Base-by-base conservation (phyloP, 768 basidiomycete species). In the Sporobolomyces roseus region DNA sequence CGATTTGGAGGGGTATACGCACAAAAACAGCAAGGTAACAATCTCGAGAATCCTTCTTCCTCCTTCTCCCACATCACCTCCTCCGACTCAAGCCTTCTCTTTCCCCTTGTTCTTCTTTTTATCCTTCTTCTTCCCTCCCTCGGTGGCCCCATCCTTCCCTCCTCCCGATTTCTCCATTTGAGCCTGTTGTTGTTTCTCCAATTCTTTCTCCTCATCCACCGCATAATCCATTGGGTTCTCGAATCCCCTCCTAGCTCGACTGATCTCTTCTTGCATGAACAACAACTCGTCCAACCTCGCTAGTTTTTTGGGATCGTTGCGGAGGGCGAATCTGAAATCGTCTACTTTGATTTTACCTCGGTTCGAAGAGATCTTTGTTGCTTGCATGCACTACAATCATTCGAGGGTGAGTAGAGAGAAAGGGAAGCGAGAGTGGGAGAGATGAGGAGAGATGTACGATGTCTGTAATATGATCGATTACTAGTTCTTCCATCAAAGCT, bases 251-350 rank as follows among this genome's bases (percentile, higher is more conserved):
- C 75, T 84, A 6, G 90, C 91, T 13, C 90, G 86, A 77, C 91
- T 90, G 79, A 93, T 93, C 74, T 92, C 91, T 77, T 91, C 90
- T 77, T 92, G 90, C 88, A 92, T 91, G 81, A 91, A 91, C 38
- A 93, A 77, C 41, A 94, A 79, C 77, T 94, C 92, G 77, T 94
- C 91, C 86, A 93, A 87, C 63, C 92, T 83, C 23, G 91, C 91
- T 29, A 93, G 83, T 78, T 93, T 93, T 79, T 92, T 92, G 36
- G 89, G 87, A 75, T 93, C 92, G 55, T 87, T 82, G 32, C 90
- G 89, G 29, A 94, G 80, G 10, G 85, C 88, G 66, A 87, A 84
- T 30, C 90, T 84, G 55, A 94, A 81, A 76, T 93, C 92, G 75
- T 94, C 92, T 64, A 93, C 86, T 3, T 90, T 74, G 65, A 77